A percentile compares a stretch with the other conserved stretches of the same genome.
These are phyloP conservation scores for Ilyonectria mors-panacis DNA, from an alignment of 2,329 filamentous ascomycete species.

Conservation along the genomic window DNA sequence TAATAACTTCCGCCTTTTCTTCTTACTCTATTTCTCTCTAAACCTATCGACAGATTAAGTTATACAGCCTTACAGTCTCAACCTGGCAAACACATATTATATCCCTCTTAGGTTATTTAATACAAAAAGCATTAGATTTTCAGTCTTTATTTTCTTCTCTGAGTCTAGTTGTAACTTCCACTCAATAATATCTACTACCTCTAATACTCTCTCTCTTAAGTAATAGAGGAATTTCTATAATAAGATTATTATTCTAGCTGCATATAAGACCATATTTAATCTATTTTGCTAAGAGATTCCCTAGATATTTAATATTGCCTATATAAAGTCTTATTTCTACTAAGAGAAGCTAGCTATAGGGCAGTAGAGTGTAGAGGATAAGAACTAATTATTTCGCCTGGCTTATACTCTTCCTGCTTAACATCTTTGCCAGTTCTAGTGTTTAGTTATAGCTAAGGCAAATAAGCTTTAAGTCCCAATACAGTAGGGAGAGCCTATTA, in stretches of 20 bases:
- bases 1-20: slow-evolving; percentile 5
- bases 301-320: background rate
- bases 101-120: background rate
- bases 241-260: slow-evolving; percentile 14
- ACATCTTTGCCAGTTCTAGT: background rate
- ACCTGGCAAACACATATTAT: slow-evolving; percentile 6
- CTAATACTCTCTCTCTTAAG: slow-evolving; percentile 7
- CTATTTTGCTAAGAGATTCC: background rate
- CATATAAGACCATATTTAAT: background rate
- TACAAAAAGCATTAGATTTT: too few relatives aligned
- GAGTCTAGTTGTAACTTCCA: too few relatives aligned
- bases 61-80: slow-evolving; percentile 11
- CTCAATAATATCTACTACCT: too few relatives aligned
- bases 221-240: slow-evolving; percentile 15
- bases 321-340: background rate
- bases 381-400: background rate
- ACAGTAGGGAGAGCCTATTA: background rate
- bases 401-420: background rate
- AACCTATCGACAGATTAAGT: too few relatives aligned
- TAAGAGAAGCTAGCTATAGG: background rate
- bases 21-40: slow-evolving; percentile 3
- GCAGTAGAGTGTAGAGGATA: background rate
- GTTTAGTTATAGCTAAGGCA: background rate
- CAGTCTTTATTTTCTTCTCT: too few relatives aligned
- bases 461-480: background rate